Conservation (phyloP, 306 rosid species). For the Trifolium pratense region DNA sequence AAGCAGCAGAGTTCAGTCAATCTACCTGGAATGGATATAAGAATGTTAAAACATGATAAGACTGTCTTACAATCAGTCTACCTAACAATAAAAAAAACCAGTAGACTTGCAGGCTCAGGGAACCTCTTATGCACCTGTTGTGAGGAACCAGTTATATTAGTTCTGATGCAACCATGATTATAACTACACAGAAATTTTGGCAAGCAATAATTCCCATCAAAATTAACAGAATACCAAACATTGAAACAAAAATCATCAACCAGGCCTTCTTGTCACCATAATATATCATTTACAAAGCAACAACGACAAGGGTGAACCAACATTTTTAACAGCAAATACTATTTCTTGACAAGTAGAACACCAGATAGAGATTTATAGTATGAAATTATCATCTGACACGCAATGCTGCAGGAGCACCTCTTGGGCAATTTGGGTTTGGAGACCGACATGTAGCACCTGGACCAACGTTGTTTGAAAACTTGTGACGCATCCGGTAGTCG, state of each 20-base stretch:
- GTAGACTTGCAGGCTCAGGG: conserved; percentile 22
- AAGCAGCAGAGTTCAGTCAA: conserved; percentile 16
- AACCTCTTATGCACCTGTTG: conserved; percentile 19
- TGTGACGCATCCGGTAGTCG: conserved; percentile 72
- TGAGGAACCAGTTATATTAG: conserved; percentile 41
- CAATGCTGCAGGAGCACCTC: conserved; percentile 79
- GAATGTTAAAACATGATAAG: conserved; percentile 30
- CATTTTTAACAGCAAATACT: conserved; percentile 49
- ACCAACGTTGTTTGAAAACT: conserved; percentile 76
- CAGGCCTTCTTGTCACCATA: conserved; percentile 52
- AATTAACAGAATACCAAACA: conserved; percentile 47
- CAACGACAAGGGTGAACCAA: conserved; percentile 49
- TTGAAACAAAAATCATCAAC: conserved; percentile 48
- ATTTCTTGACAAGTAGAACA: conserved; percentile 46
- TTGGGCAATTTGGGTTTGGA: conserved; percentile 86
- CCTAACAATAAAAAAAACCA: conserved; percentile 38
- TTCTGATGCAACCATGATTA: conserved; percentile 45
- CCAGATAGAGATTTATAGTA: conserved; percentile 43
- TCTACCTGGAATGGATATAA: background rate
- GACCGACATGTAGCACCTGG: conserved; percentile 84
- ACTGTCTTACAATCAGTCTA: conserved; percentile 10
- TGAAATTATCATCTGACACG: conserved; percentile 77
- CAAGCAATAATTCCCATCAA: conserved; percentile 42
- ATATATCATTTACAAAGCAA: conserved; percentile 56
- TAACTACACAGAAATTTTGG: conserved; percentile 43